Evolutionary conservation across 768 basidiomycete species (phyloP).

Genomic region (Lactarius hatsudake): DNA sequence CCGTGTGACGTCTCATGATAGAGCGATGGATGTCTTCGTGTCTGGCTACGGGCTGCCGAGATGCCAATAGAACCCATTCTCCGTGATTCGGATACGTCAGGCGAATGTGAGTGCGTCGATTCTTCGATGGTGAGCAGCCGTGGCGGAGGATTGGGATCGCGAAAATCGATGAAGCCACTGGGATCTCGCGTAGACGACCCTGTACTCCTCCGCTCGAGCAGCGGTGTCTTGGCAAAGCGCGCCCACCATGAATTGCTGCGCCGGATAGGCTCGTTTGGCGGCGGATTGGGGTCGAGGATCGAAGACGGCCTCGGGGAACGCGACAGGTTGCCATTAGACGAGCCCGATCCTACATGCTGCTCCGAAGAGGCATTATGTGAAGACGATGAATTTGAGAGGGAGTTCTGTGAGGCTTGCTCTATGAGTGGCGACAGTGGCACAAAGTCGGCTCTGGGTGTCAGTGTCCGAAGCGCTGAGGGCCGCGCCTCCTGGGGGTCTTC

Average conservation of each 20-base stretch:
- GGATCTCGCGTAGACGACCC: conserved; percentile 31
- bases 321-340: conserved; percentile 13
- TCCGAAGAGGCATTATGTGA: conserved; percentile 22
- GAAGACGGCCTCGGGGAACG: conserved; percentile 39
- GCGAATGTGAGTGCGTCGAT: conserved; percentile 38
- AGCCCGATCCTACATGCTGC: conserved; percentile 24
- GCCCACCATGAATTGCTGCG: conserved; percentile 78
- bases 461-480: conserved; percentile 14
- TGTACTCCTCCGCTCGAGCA: conserved; percentile 57
- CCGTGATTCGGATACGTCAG: conserved; percentile 23
- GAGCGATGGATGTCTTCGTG: conserved; percentile 19
- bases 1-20: conserved; percentile 34
- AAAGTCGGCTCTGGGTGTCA: conserved; percentile 33
- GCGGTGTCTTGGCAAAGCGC: conserved; percentile 62
- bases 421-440: conserved; percentile 38
- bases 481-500: neutral
- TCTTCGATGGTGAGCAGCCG: conserved; percentile 59
- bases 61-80: conserved; percentile 6
- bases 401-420: conserved; percentile 36
- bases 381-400: conserved; percentile 18
- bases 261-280: conserved; percentile 48
- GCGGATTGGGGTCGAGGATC: conserved; percentile 42
- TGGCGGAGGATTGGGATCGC: conserved; percentile 80
- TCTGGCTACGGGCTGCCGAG: neutral
- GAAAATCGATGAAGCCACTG: conserved; percentile 48